A percentile compares a stretch with the other conserved stretches of the same genome.
Conservation (phyloP, 2,329 filamentous ascomycete species). For the Botrytis aclada region DNA sequence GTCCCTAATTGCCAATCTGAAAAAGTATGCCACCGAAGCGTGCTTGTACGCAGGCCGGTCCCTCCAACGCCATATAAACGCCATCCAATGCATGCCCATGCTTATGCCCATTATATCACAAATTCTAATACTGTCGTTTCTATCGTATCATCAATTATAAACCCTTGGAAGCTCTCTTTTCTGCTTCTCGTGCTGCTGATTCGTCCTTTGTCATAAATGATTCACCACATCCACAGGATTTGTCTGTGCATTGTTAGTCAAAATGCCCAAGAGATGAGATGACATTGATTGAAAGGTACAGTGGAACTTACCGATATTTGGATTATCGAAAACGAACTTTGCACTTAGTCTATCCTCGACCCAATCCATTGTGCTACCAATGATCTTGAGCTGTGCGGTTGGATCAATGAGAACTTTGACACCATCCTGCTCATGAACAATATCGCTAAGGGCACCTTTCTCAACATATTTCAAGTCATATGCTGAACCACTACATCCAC, state of each 20-base stretch:
- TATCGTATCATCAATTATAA: slow-evolving; percentile 33
- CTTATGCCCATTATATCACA: slow-evolving; percentile 21
- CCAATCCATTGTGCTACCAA: slow-evolving; percentile 99
- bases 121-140: slow-evolving; percentile 14
- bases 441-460: slow-evolving; percentile 82
- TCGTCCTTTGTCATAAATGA: slow-evolving; percentile 72
- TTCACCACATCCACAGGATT: slow-evolving; percentile 93
- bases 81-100: slow-evolving; percentile 36
- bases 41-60: slow-evolving; percentile 7
- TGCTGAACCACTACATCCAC: slow-evolving; percentile 88
- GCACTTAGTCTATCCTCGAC: slow-evolving; percentile 90
- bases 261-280: background rate
- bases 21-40: background rate
- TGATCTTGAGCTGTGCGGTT: slow-evolving; percentile 96
- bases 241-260: slow-evolving; percentile 57
- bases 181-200: slow-evolving; percentile 16
- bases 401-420: slow-evolving; percentile 95
- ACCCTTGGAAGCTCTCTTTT: background rate
- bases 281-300: background rate
- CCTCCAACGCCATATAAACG: slow-evolving; percentile 23
- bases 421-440: slow-evolving; percentile 91
- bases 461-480: slow-evolving; percentile 97
- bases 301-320: slow-evolving; percentile 85
- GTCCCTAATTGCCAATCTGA: background rate
- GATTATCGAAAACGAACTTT: slow-evolving; percentile 92